phyloP scores from a whole-genome alignment of 2,329 filamentous ascomycete genomes.

The Neodidymelliopsis sp. region DNA sequence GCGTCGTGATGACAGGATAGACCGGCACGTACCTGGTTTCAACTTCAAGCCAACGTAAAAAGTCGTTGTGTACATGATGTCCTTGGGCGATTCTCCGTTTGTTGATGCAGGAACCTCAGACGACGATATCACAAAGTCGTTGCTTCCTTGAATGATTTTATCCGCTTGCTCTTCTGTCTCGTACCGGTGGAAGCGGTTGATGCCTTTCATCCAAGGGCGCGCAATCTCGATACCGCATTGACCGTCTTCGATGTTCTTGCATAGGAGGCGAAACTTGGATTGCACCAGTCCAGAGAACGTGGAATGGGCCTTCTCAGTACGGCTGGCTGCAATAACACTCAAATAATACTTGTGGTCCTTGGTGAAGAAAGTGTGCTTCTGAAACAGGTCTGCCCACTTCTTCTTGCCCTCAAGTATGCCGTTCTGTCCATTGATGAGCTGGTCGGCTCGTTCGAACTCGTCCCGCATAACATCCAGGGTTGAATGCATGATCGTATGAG shows the following conservation, averaged over 20 bases:
- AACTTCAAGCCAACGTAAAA: slow-evolving; percentile 93
- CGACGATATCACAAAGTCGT: slow-evolving; percentile 64
- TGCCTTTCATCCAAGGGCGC: slow-evolving; percentile 91
- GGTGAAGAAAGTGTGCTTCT: slow-evolving; percentile 92
- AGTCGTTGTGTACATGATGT: slow-evolving; percentile 82
- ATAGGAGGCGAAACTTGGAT: slow-evolving; percentile 87
- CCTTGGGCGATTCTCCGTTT: slow-evolving; percentile 50
- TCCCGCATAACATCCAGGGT: slow-evolving; percentile 83
- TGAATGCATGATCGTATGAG: slow-evolving; percentile 89
- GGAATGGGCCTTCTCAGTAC: slow-evolving; percentile 82
- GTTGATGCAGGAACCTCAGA: slow-evolving; percentile 54
- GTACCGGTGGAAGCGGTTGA: slow-evolving; percentile 81
- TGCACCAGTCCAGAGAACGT: slow-evolving; percentile 92
- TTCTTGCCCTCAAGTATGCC: slow-evolving; percentile 79
- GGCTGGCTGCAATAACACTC: slow-evolving; percentile 82
- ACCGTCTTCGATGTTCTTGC: slow-evolving; percentile 82
- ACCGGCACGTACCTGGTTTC: slow-evolving; percentile 67
- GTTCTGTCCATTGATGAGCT: slow-evolving; percentile 78
- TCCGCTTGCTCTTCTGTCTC: slow-evolving; percentile 67
- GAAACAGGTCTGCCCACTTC: slow-evolving; percentile 87
- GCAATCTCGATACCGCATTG: slow-evolving; percentile 77
- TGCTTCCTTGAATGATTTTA: slow-evolving; percentile 67
- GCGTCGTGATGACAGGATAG: neutral
- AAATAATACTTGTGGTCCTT: slow-evolving; percentile 95
- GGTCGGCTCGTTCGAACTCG: slow-evolving; percentile 79